A percentile compares a stretch with the other conserved stretches of the same genome.
Conservation (phyloP, 2,329 filamentous ascomycete species). For the Scolecobasidium constrictum region DNA sequence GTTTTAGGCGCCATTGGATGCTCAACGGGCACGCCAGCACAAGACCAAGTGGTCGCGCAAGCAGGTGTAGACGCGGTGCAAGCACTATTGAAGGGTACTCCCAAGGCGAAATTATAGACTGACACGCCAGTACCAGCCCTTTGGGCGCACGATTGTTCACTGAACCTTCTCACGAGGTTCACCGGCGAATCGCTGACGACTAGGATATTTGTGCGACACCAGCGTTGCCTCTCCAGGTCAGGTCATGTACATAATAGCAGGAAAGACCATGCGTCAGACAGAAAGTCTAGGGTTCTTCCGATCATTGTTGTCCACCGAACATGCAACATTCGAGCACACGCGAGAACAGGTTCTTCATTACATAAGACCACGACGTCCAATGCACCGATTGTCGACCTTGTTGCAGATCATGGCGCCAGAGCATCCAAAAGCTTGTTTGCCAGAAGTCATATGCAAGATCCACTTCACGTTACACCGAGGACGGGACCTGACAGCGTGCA, state of each 20-base stretch:
- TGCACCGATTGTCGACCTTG: too few relatives aligned
- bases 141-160: neutral
- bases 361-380: too few relatives aligned
- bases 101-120: conserved; percentile 7
- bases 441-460: too few relatives aligned
- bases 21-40: conserved; percentile 42
- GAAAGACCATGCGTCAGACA: neutral
- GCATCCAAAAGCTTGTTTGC: too few relatives aligned
- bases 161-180: neutral
- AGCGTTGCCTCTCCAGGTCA: neutral
- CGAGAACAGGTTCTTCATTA: too few relatives aligned
- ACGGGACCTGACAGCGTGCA: too few relatives aligned
- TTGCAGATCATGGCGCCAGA: too few relatives aligned
- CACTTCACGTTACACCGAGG: too few relatives aligned
- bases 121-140: neutral
- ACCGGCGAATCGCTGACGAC: neutral
- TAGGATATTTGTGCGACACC: neutral
- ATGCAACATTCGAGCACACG: too few relatives aligned
- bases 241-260: neutral
- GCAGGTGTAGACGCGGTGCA: conserved; percentile 40
- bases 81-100: conserved; percentile 15
- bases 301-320: too few relatives aligned
- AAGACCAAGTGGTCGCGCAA: conserved; percentile 43
- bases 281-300: too few relatives aligned
- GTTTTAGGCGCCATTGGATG: conserved; percentile 45